Base-by-base conservation (phyloP, 345 rosid genomes). In the Eucalyptus decipiens region DNA sequence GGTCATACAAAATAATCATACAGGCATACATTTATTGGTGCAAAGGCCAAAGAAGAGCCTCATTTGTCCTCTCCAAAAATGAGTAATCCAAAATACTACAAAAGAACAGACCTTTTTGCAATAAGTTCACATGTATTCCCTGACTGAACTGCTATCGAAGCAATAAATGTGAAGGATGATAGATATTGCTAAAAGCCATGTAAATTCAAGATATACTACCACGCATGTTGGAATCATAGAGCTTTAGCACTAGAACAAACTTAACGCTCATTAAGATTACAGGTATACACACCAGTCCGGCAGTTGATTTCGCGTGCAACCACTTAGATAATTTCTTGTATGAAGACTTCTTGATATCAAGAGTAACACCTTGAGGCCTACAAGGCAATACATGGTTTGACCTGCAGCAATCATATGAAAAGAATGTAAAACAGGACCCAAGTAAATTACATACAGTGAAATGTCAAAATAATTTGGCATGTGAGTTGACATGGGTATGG, bases 311-410 rank as follows among this genome's bases (percentile, higher is more conserved):
- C 50, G 97, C 95, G 90, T 96, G 99, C 87, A 97, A 92, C 99
- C 99, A 97, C 93, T 97, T 97, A 7, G 99, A 94, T 88, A 97
- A 89, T 93, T 97, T 97, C 97, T 97, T 97, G 94, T 95, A 92
- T 19, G 99, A 95, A n/a, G 99, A 97, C 92, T 96, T 97, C 91
- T 95, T 97, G 87, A 95, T 94, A 93, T 97, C 99, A 85, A 97
- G 94, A 28, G 93, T 94, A 90, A 95, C 88, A 42, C 98, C 99
- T 48, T 96, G 85, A 54, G 99, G 98, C 90, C 99, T 95, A 90
- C 98, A 97, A 88, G 97, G 97, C 90, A 97, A 92, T 26, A 97
- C 95, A 90, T 97, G 98, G 91, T 91, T 95, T 86, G 99, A 93
- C 99, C 99, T 97, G 92, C 93, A 94, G 19, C 91, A 90, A 87